Evolutionary conservation across 2,329 filamentous ascomycete species (phyloP).

Genomic region (Exophiala bonariae): DNA sequence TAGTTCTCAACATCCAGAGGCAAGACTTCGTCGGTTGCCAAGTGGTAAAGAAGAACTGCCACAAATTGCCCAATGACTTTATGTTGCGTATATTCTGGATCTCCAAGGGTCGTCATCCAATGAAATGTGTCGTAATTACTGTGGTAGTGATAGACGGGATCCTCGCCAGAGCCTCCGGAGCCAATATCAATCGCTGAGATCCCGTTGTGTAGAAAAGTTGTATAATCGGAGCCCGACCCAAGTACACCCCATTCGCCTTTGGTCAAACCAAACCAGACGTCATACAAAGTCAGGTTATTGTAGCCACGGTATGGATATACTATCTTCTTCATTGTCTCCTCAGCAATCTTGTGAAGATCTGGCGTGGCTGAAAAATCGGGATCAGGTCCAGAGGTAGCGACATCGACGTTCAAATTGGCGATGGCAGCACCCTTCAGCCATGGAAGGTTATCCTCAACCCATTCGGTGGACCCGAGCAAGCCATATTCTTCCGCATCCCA

Average conservation of each 20-base stretch:
- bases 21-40: conserved; percentile 39
- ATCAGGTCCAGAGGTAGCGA: conserved; percentile 47
- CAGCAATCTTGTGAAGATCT: conserved; percentile 39
- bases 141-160: conserved; percentile 51
- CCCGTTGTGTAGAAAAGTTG: conserved; percentile 46
- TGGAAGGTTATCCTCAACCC: conserved; percentile 48
- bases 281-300: conserved; percentile 44
- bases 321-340: conserved; percentile 41
- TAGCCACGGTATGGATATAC: conserved; percentile 39
- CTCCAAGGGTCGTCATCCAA: conserved; percentile 55
- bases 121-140: conserved; percentile 50
- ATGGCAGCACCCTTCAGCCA: conserved; percentile 47
- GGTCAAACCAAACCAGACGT: conserved; percentile 40
- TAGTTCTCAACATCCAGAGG: conserved; percentile 42
- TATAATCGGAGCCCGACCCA: conserved; percentile 49
- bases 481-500: conserved; percentile 41
- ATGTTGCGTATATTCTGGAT: conserved; percentile 52
- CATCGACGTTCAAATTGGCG: conserved; percentile 54
- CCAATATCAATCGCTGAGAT: conserved; percentile 45
- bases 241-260: conserved; percentile 42
- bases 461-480: conserved; percentile 45
- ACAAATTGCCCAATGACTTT: conserved; percentile 51
- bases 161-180: conserved; percentile 35
- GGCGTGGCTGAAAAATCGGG: conserved; percentile 41
- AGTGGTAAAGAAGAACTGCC: conserved; percentile 43